Evolutionary conservation across 331 rosid genomes (phyloP), one percentile per base, ranked within the genome.

Genomic region (Dryas integrifolia): DNA sequence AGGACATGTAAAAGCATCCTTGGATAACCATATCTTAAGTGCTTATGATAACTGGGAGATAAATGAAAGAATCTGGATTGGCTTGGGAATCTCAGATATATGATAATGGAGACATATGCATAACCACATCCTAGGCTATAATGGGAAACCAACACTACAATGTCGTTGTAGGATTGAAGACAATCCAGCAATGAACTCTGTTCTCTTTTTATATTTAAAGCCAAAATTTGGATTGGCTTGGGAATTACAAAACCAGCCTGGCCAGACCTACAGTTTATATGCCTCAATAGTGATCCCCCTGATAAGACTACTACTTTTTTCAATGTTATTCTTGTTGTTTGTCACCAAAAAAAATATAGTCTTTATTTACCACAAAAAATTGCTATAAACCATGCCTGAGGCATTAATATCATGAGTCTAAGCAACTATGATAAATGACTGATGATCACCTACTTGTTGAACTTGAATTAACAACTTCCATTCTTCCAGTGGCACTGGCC

Each of bases 401-500:
- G 67, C 60, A 43, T 14, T 9, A 74, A 9, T 43, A 35, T 21
- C 39, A 44, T 9, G 11, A 58, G 53, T 43, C 7, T 65, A 15
- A 3, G 39, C 26, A 40, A 15, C 39, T 26, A 13, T 72, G 51
- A 61, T 18, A 41, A 24, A 72, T 58, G 26, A 80, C 48, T 45
- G 46, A 44, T 59, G 74, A 80, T 77, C 24, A 70, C 96, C 14
- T 86, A 91, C 98, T 74, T 74, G 80, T 79, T 79, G 73, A 86
- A 84, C 67, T 78, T 78, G 82, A 82, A 82, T 55, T 65, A 76
- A 60, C 79, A 76, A 78, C 81, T 68, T 79, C 85, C 77, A 66
- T 45, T 79, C 83, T 85, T 68, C 58, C 78, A 44, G 77, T 75
- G 62, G 80, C 72, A 79, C 69, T 70, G n/a, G 76, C 82, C 43